Conservation (phyloP, 441 rosid genomes). For the Breynia disticha region DNA sequence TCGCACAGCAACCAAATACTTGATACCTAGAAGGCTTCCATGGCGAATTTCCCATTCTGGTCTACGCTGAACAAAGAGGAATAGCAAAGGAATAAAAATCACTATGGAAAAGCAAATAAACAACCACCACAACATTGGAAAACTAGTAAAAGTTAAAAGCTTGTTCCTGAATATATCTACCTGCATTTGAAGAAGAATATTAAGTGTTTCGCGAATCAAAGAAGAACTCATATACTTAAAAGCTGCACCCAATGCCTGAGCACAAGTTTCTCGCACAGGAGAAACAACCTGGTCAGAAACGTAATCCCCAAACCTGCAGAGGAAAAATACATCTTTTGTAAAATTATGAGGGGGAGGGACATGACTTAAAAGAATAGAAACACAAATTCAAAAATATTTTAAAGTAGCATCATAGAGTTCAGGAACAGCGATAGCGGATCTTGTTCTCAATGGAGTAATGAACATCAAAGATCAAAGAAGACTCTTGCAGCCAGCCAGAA, state of each 20-base stretch:
- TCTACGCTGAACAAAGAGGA: constrained; percentile 70
- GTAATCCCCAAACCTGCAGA: constrained; percentile 93
- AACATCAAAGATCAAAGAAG: constrained; percentile 4
- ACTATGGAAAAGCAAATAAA: constrained; percentile 16
- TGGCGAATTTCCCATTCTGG: constrained; percentile 99
- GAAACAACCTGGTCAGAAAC: constrained; percentile 99
- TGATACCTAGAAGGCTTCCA: constrained; percentile 96
- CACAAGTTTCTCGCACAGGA: constrained; percentile 99
- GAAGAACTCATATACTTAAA: constrained; percentile 85
- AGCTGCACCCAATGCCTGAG: constrained; percentile 97
- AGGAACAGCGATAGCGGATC: too few species aligned
- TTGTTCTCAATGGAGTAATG: neutral
- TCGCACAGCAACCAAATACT: constrained; percentile 96
- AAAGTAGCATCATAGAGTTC: neutral
- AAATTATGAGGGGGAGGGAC: too few species aligned
- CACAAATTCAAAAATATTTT: constrained; percentile 1
- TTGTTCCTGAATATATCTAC: constrained; percentile 33
- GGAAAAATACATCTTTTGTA: neutral
- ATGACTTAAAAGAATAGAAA: constrained; percentile 13
- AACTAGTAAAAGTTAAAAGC: constrained; percentile 11
- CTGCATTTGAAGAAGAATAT: constrained; percentile 96
- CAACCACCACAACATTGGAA: constrained; percentile 8
- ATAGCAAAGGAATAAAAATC: constrained; percentile 26
- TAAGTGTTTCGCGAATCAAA: constrained; percentile 71
- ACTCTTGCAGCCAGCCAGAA: constrained; percentile 5